A percentile compares a stretch with the other conserved stretches of the same genome.
Evolutionary conservation across 805 yeast genomes (phyloP).

Genomic region (Hanseniaspora jakobsenii): DNA sequence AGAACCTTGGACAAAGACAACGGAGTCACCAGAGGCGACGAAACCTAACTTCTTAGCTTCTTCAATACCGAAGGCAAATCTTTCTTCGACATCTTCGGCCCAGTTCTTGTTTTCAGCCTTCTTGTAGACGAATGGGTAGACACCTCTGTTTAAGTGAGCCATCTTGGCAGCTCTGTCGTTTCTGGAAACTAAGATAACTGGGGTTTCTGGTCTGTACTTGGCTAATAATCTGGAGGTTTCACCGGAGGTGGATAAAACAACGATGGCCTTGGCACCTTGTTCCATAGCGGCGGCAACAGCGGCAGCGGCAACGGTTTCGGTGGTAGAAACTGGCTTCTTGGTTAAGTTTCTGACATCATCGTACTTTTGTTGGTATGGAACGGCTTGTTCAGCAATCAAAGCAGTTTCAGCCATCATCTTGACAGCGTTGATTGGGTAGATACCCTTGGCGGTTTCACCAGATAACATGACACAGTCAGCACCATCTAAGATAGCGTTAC

Average conservation of each 20-base stretch:
- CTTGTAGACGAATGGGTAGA: conserved; percentile 85
- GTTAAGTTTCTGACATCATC: conserved; percentile 82
- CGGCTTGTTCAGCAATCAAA: conserved; percentile 90
- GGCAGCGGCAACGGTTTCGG: conserved; percentile 94
- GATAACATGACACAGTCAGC: conserved; percentile 99
- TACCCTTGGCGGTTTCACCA: conserved; percentile 99
- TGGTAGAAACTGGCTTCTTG: conserved; percentile 77
- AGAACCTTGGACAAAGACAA: conserved; percentile 97
- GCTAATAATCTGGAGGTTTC: conserved; percentile 90
- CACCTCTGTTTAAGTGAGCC: conserved; percentile 96
- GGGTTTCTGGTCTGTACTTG: conserved; percentile 95
- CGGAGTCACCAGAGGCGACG: conserved; percentile 73
- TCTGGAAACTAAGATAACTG: conserved; percentile 96
- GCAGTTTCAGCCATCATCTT: conserved; percentile 98
- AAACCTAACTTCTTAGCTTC: conserved; percentile 82
- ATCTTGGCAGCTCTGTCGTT: conserved; percentile 86
- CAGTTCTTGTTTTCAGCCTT: conserved; percentile 56
- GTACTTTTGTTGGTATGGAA: conserved; percentile 73
- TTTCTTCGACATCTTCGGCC: conserved; percentile 91
- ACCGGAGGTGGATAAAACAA: conserved; percentile 91
- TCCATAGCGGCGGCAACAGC: conserved; percentile 94
- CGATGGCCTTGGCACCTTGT: conserved; percentile 92
- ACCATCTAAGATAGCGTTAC: conserved; percentile 97
- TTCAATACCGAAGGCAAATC: conserved; percentile 84
- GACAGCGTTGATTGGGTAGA: conserved; percentile 95